phyloP scores from a whole-genome alignment of 1,139 yeast species.

The Kluyveromyces sp. region DNA sequence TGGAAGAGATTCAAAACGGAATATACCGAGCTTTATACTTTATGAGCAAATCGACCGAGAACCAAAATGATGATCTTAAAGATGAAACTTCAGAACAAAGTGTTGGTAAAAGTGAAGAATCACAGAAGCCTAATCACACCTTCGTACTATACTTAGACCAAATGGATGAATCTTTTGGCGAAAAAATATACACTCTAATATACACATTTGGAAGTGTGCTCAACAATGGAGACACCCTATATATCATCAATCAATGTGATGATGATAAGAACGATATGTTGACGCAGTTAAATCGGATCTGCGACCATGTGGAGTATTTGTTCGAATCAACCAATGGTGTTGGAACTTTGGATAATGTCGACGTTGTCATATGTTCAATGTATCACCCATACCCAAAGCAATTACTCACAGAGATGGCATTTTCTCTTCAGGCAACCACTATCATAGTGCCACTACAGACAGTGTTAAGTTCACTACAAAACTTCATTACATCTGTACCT shows the following conservation, averaged over 20 bases:
- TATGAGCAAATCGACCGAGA: slow-evolving; percentile 1
- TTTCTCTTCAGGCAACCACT: slow-evolving; percentile 72
- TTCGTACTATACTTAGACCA: slow-evolving; percentile 74
- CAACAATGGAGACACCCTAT: slow-evolving; percentile 76
- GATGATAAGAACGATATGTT: slow-evolving; percentile 10
- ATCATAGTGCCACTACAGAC: slow-evolving; percentile 49
- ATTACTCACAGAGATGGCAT: slow-evolving; percentile 72
- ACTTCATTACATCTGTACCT: slow-evolving; percentile 55
- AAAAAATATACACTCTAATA: slow-evolving; percentile 57
- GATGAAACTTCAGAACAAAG: too few species aligned
- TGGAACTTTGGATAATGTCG: slow-evolving; percentile 21
- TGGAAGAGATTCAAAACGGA: slow-evolving; percentile 20
- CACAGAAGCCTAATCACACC: slow-evolving; percentile 27
- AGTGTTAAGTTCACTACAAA: slow-evolving; percentile 24
- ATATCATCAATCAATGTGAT: slow-evolving; percentile 40
- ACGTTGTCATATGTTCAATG: slow-evolving; percentile 24
- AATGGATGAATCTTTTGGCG: slow-evolving; percentile 63
- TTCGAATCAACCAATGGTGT: slow-evolving; percentile 23
- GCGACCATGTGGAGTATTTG: slow-evolving; percentile 20
- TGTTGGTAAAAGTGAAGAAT: not conserved
- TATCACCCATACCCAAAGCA: slow-evolving; percentile 81
- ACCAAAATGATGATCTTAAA: too few species aligned
- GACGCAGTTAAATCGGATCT: slow-evolving; percentile 16
- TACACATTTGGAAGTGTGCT: slow-evolving; percentile 87
- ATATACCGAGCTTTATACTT: slow-evolving; percentile 21